phyloP scores from a whole-genome alignment of 1,284 basidiomycete species.

The Erythrobasidium hasegawianum region DNA sequence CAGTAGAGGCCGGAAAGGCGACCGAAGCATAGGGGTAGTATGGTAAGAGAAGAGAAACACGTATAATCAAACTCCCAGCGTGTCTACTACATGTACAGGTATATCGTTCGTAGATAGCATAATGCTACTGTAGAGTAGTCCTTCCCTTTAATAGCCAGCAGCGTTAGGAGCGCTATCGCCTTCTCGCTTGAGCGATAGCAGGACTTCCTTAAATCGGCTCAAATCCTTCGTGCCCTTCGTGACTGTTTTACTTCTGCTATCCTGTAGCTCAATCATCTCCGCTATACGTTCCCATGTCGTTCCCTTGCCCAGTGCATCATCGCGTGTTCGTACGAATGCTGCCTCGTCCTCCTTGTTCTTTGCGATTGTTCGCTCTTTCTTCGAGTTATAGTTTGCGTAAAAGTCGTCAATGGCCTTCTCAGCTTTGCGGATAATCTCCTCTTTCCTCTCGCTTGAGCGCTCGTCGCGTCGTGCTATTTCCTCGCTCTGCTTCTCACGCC shows the following conservation, averaged over 20 bases:
- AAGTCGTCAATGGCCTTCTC: slow-evolving; percentile 92
- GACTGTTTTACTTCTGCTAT: slow-evolving; percentile 92
- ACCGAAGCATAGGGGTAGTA: too few species aligned
- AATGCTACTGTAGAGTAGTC: too few species aligned
- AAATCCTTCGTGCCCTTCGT: slow-evolving; percentile 89
- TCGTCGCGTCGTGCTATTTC: slow-evolving; percentile 81
- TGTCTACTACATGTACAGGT: too few species aligned
- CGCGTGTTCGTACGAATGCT: slow-evolving; percentile 68
- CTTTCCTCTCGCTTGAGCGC: slow-evolving; percentile 67
- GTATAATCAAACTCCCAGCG: too few species aligned
- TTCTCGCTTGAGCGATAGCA: slow-evolving; percentile 78
- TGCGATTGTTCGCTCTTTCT: slow-evolving; percentile 87
- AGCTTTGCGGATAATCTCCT: slow-evolving; percentile 81
- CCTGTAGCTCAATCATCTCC: slow-evolving; percentile 80
- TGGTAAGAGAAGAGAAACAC: too few species aligned
- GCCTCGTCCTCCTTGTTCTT: slow-evolving; percentile 97
- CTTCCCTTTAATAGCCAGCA: slow-evolving; percentile 69
- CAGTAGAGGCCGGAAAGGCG: too few species aligned
- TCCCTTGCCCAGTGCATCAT: slow-evolving; percentile 75
- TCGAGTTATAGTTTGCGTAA: slow-evolving; percentile 86
- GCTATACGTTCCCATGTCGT: slow-evolving; percentile 96
- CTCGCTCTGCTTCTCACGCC: slow-evolving; percentile 80
- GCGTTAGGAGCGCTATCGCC: slow-evolving; percentile 86
- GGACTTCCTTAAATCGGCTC: slow-evolving; percentile 82
- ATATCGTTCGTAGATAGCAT: too few species aligned